Base-by-base conservation (phyloP, 441 rosid species). In the Pelargonium cotyledonis region DNA sequence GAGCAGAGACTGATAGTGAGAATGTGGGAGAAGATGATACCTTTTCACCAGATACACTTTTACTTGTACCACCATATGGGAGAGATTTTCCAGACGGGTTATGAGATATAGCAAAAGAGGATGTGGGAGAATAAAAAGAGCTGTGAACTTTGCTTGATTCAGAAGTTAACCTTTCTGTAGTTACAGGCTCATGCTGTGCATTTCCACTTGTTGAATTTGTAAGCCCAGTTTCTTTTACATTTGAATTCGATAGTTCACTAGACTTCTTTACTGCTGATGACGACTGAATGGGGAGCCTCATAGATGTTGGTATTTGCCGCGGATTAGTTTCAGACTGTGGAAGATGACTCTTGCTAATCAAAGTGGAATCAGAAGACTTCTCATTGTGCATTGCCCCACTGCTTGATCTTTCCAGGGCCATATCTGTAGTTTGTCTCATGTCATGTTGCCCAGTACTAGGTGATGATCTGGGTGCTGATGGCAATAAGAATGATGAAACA, bases 11-110 rank as follows among this genome's bases (percentile, higher is more conserved):
- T 8, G 85, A 65, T 53, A 68, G 71, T 26, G 78, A 79, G 76
- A 68, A 75, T 63, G 77, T 74, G 64, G 85, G 76, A 67, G 80
- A 69, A 43, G 68, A 63, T 31, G 78, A 70, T 67, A 71, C 61
- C 73, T 68, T 82, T 68, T 82, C 86, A 75, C 84, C 74, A 66
- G 84, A 78, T 74, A 74, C 83, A 79, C 68, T 75, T 79, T 74
- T 77, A 69, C 75, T 81, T 6, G 76, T 74, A 63, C 53, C 44
- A 74, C 75, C 77, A 70, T 80, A 76, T 72, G 14, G 77, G 12
- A 78, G 69, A 69, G 72, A 80, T 70, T 74, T 76, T 63, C 64
- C 80, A 69, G 81, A 66, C n/a, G 16, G 43, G 70, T 78, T 57
- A 74, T 82, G 63, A 69, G 75, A 68, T 7, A 71, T 53, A 67